Base-by-base conservation (phyloP, 768 basidiomycete genomes). In the Calocybe indica region DNA sequence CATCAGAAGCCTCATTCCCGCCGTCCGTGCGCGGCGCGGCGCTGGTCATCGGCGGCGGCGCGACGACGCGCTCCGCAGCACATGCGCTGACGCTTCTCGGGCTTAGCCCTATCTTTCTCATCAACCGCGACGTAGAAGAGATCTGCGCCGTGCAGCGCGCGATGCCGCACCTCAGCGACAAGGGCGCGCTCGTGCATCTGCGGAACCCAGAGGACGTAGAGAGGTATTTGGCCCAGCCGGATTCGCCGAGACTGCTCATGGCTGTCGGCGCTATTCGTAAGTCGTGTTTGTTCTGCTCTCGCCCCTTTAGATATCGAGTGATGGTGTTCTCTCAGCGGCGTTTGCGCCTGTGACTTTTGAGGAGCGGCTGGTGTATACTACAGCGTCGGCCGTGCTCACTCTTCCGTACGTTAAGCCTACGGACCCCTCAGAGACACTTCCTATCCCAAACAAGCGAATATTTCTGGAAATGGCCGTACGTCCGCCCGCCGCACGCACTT, bases 91-190 rank as follows among this genome's bases (percentile, higher is more conserved):
- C 13, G 61, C 67, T 51, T 66, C 80, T 66, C 76, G 86, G 47
- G 73, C 82, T 74, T 75, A 75, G 36, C 76, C 78, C 82, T 68
- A 59, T 56, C 13, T 66, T 61, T 46, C 53, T 62, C 45, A 52
- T 60, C 40, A 63, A 67, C 47, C 61, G 69, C 13, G 67, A 66
- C 45, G 51, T 45, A 5, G 55, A 56, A 5, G 68, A 70, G 51
- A 59, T 70, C 14, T 43, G 52, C 7, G 58, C 51, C 1, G 65
- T 68, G 12, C 59, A 60, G 49, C 46, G 49, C 15, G 55, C 59
- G 2, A 53, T 62, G 43, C 54, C 60, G 5, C 56, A 63, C 37
- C 35, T 65, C 29, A 46, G 46, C n/a, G 44, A 22, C 22, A 46
- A 37, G 38, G 57, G 49, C 29, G 40, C 45, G 14, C 52, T 70